Base-by-base conservation (phyloP, 2,329 filamentous ascomycete genomes). In the Ophiostoma sp. region DNA sequence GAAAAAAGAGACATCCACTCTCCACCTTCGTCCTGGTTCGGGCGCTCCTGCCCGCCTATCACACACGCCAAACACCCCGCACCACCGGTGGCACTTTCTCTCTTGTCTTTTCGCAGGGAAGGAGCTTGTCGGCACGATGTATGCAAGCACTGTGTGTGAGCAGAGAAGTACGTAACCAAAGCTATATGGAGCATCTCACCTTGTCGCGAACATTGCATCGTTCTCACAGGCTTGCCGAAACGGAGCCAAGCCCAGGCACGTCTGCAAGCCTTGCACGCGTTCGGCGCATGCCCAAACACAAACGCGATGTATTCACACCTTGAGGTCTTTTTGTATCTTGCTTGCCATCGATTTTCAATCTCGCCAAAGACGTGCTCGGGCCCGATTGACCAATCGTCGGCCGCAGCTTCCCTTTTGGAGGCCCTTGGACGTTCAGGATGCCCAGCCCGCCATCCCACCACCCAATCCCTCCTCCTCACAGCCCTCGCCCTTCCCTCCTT, bases 331-430 rank as follows among this genome's bases (percentile, higher is more conserved):
- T 63, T 25, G 59, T 63, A n/a, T 50, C 15, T 17, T 68, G 12
- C 61, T 45, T 45, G 19, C 19, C 15, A 11, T 19, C 4, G 50
- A 28, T 50, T 50, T 50, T 36, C 42, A 48, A 69, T 69, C 64
- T 50, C 64, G 25, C 22, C 25, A 69, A 69, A 69, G 42, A 33
- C 64, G 64, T 69, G 64, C 42, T 36, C 9, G 45, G 45, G 28
- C 12, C 50, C 68, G 50, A 70, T 70, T 70, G 68, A 59, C 68
- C 68, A 70, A 70, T 70, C 33, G 50, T 22, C 68, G n/a, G 68
- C 28, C 68, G 50, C 50, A 28, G 28, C 45, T 36, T 36, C 45
- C 42, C 25, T 48, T 33, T n/a, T 7, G 31, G 57, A n/a, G 19
- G 39, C 22, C 39, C 39, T 33, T 50, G 39, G 42, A 68, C 42